A percentile compares a stretch with the other conserved stretches of the same genome.
Conservation (phyloP, 306 rosid species). For the Betula pendula region DNA sequence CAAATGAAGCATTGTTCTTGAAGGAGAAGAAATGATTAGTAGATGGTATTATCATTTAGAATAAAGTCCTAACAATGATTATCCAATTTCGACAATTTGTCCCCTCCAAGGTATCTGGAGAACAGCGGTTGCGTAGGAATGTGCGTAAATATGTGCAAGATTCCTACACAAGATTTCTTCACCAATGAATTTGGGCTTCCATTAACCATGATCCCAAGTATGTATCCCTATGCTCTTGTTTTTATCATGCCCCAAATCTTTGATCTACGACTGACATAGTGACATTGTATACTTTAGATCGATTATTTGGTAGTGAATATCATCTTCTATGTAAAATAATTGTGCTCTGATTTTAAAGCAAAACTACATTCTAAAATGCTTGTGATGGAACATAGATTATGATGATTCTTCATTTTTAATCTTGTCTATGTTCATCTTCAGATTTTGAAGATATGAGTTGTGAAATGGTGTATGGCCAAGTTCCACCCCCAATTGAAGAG, state of each 20-base stretch:
- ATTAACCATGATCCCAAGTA: constrained; percentile 93
- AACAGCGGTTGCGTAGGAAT: constrained; percentile 92
- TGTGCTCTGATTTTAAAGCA: not conserved
- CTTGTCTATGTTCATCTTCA: constrained; percentile 26
- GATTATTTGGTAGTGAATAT: not conserved
- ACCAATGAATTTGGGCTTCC: constrained; percentile 96
- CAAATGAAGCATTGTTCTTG: not conserved
- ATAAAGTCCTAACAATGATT: not conserved
- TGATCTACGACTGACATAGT: not conserved
- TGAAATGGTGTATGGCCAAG: constrained; percentile 94
- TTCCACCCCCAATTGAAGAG: constrained; percentile 78
- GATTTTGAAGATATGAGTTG: constrained; percentile 99
- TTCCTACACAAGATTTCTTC: constrained; percentile 97
- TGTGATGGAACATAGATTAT: not conserved
- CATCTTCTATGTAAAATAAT: not conserved
- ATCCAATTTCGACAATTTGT: not conserved
- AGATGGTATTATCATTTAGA: not conserved
- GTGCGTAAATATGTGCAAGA: constrained; percentile 99
- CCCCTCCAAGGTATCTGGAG: constrained; percentile 73
- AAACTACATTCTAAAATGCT: not conserved
- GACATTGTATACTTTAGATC: not conserved
- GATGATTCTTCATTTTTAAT: not conserved
- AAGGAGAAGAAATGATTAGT: not conserved
- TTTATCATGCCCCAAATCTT: not conserved
- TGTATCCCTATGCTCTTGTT: constrained; percentile 14